These are phyloP conservation scores for Phanerodontia chrysosporium DNA, from an alignment of 768 basidiomycete species.

Conservation along the genomic window DNA sequence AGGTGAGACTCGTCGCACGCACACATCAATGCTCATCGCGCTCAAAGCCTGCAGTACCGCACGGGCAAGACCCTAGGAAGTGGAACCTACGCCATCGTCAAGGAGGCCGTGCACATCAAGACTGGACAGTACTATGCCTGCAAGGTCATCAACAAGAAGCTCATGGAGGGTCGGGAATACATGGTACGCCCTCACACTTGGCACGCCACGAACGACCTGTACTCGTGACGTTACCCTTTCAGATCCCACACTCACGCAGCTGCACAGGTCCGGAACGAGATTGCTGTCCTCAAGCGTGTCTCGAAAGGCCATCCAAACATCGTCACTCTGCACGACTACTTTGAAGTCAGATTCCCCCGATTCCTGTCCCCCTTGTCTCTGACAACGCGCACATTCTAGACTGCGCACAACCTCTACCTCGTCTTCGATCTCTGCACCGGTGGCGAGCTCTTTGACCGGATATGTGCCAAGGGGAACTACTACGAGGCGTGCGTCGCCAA, in stretches of 20 bases:
- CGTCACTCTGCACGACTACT: constrained; percentile 94
- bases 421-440: constrained; percentile 96
- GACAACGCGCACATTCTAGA: constrained; percentile 38
- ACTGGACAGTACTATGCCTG: constrained; percentile 94
- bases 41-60: constrained; percentile 55
- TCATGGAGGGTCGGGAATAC: constrained; percentile 96
- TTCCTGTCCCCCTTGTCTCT: neutral
- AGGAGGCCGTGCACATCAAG: constrained; percentile 92
- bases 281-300: constrained; percentile 88
- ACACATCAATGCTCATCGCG: neutral
- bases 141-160: constrained; percentile 99
- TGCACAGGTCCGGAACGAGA: constrained; percentile 89
- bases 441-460: constrained; percentile 97
- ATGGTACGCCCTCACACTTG: constrained; percentile 60
- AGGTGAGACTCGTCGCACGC: constrained; percentile 1
- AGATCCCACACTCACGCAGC: neutral
- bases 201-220: neutral
- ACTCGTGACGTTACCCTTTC: neutral
- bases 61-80: constrained; percentile 86
- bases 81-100: constrained; percentile 93
- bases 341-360: constrained; percentile 56
- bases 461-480: constrained; percentile 96
- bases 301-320: constrained; percentile 89
- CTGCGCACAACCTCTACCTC: constrained; percentile 89
- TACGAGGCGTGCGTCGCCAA: constrained; percentile 72